These are phyloP conservation scores for Aristolochia contorta DNA, from an alignment of 164 flowering plant genomes.

Conservation along the genomic window DNA sequence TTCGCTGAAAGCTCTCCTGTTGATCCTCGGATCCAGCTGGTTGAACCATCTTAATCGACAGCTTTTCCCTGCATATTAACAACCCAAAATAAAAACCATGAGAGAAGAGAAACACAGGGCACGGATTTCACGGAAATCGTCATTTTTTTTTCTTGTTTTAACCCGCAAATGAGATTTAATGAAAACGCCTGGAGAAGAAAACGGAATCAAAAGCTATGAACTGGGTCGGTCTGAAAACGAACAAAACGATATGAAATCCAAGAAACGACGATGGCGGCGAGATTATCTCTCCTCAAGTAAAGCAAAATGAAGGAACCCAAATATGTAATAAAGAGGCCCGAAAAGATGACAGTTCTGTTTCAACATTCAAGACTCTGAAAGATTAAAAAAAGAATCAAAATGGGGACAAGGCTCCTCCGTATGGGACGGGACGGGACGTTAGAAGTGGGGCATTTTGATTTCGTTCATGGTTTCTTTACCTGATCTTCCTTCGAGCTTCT, in stretches of 20 bases:
- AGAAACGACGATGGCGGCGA: not conserved
- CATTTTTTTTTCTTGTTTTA: not conserved
- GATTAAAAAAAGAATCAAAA: no score
- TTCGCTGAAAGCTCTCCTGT: conserved; percentile 52
- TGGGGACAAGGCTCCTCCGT: no score
- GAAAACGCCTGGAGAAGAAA: no score
- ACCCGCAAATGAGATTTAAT: no score
- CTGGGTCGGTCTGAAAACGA: no score
- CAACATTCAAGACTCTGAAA: not conserved
- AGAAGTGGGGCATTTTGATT: not conserved
- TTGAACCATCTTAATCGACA: conserved; percentile 85
- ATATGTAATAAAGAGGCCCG: not conserved
- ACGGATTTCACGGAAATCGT: not conserved
- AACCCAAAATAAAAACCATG: not conserved
- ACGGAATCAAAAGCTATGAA: no score
- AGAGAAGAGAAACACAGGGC: not conserved
- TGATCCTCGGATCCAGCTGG: conserved; percentile 75
- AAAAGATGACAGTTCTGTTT: not conserved
- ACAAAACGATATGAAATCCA: not conserved
- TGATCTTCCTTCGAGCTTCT: conserved; percentile 76
- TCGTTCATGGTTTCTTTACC: conserved; percentile 27
- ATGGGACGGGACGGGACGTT: not conserved
- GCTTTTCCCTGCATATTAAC: conserved; percentile 48
- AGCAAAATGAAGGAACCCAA: no score
- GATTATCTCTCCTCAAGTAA: no score